Conservation (phyloP, 2,329 filamentous ascomycete genomes). For the Daldinia sp. region DNA sequence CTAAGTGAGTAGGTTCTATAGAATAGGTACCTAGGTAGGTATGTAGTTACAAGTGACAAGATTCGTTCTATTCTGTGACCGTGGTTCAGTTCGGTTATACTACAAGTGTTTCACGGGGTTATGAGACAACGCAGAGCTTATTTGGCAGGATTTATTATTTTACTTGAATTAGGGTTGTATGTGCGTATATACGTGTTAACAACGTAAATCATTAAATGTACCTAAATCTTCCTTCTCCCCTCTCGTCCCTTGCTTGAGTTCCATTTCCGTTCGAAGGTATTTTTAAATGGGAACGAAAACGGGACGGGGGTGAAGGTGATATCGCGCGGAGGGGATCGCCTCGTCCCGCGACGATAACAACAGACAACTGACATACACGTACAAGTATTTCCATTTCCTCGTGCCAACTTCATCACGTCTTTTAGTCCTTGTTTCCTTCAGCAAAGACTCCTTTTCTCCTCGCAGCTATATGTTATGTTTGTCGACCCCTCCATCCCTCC, state of each 20-base stretch:
- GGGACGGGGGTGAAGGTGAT: not conserved
- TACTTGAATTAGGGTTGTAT: not conserved
- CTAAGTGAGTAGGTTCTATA: not conserved
- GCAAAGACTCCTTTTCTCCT: not conserved
- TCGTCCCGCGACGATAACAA: not conserved
- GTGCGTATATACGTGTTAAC: conserved; percentile 15
- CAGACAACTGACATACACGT: conserved; percentile 1
- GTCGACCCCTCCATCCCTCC: not conserved
- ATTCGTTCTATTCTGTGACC: not conserved
- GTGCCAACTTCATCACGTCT: conserved; percentile 4
- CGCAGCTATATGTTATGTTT: not conserved
- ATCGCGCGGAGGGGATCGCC: not conserved
- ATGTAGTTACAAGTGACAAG: not conserved
- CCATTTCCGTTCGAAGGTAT: too few species aligned
- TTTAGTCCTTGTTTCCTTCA: too few species aligned
- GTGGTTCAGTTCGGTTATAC: not conserved
- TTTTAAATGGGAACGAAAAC: too few species aligned
- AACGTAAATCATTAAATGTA: conserved; percentile 24
- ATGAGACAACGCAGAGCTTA: not conserved
- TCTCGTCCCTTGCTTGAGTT: not conserved
- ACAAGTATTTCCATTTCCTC: conserved; percentile 20
- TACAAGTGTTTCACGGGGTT: not conserved
- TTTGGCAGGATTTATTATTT: conserved; percentile 3
- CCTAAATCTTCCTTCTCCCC: not conserved
- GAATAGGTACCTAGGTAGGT: not conserved